phyloP scores from a whole-genome alignment of 83 land plant genomes.

The Thuja plicata region DNA sequence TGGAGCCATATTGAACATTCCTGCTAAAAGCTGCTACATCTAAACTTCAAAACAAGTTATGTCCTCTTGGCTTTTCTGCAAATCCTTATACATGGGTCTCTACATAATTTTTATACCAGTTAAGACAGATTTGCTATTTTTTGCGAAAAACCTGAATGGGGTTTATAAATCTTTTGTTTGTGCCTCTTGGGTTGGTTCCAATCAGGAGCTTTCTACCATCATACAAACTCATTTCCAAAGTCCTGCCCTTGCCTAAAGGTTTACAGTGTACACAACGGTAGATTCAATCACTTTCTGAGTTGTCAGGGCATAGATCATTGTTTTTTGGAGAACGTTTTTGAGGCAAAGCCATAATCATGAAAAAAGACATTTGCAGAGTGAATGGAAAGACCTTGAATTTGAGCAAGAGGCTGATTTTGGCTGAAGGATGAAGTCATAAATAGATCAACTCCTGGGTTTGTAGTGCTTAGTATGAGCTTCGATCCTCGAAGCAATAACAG shows the following conservation, averaged over 20 bases:
- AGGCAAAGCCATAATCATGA: background rate
- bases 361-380: background rate
- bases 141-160: background rate
- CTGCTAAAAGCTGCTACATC: background rate
- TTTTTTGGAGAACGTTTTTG: background rate
- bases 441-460: too few relatives aligned
- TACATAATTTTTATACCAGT: background rate
- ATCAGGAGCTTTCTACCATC: background rate
- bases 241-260: too few relatives aligned
- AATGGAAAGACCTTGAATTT: background rate
- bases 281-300: background rate
- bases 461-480: too few relatives aligned
- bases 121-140: background rate
- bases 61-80: background rate
- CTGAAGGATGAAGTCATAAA: too few relatives aligned
- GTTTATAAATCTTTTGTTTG: background rate
- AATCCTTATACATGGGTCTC: background rate
- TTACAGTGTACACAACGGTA: background rate
- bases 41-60: background rate
- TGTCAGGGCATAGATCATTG: background rate
- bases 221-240: too few relatives aligned
- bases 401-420: too few relatives aligned
- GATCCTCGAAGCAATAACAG: background rate
- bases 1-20: background rate
- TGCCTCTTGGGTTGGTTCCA: background rate